Conservation (phyloP, 352 stramenopile species). For the Aphanomyces stellatus region DNA sequence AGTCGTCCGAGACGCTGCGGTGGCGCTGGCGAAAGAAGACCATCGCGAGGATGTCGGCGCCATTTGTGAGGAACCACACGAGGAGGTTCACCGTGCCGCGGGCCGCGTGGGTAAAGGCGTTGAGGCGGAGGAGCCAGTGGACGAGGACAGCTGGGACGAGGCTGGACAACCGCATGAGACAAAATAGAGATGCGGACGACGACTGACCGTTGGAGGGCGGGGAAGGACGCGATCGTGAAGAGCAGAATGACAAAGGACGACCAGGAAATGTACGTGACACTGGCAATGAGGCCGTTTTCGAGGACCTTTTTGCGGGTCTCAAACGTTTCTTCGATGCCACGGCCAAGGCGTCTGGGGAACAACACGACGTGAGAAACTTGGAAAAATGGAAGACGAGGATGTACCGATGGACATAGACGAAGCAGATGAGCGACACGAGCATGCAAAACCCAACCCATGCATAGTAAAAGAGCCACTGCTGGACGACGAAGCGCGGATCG, state of each 20-base stretch:
- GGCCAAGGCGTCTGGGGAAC: constrained; percentile 37
- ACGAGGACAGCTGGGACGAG: constrained; percentile 25
- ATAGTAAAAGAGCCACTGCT: constrained; percentile 78
- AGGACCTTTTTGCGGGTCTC: constrained; percentile 72
- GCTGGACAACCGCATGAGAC: constrained; percentile 2
- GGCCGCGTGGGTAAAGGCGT: constrained; percentile 69
- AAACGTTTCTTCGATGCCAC: constrained; percentile 77
- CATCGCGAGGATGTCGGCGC: constrained; percentile 40
- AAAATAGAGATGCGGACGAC: background rate
- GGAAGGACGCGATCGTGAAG: constrained; percentile 54
- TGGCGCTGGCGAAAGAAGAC: background rate
- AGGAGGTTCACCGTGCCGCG: constrained; percentile 76
- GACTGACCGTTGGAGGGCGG: background rate
- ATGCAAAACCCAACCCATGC: constrained; percentile 70
- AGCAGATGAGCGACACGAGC: constrained; percentile 57
- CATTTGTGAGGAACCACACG: constrained; percentile 80
- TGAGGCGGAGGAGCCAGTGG: constrained; percentile 54
- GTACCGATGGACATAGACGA: constrained; percentile 60
- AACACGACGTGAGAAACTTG: background rate
- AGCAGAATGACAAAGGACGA: constrained; percentile 60
- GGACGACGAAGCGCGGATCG: constrained; percentile 71
- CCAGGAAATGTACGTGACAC: constrained; percentile 79
- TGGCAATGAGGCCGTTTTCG: constrained; percentile 67
- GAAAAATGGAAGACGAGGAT: background rate
- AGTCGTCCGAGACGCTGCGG: background rate